phyloP scores from a whole-genome alignment of 2,329 filamentous ascomycete genomes.

The Fusarium sulawesiense region DNA sequence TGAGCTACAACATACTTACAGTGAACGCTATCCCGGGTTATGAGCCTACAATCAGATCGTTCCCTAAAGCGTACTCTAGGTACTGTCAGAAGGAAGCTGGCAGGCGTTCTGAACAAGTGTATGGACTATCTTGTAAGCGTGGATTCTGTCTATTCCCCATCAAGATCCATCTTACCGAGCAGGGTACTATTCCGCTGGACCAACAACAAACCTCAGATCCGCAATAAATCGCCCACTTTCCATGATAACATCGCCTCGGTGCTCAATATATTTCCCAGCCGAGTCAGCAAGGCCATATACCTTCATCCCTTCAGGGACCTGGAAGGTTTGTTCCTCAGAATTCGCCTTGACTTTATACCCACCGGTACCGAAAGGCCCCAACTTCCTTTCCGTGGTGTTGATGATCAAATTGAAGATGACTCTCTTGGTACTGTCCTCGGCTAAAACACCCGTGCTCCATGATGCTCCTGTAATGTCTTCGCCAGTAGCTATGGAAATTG shows the following conservation, averaged over 20 bases:
- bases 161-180: no score
- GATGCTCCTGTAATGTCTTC: not conserved
- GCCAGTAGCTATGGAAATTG: not conserved
- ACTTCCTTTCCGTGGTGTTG: not conserved
- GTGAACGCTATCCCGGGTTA: no score
- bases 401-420: not conserved
- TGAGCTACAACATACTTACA: no score
- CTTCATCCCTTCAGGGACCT: not conserved
- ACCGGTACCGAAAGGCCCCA: not conserved
- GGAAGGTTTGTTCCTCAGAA: not conserved
- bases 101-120: no score
- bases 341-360: not conserved
- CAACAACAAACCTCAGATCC: not conserved
- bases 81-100: no score
- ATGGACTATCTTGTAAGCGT: no score
- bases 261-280: not conserved
- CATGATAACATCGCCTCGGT: not conserved
- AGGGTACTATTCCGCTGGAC: not conserved
- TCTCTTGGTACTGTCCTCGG: not conserved
- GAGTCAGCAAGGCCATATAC: not conserved
- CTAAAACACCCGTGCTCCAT: not conserved
- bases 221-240: not conserved
- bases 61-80: no score
- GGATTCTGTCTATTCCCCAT: no score
- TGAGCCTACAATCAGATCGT: no score